These are phyloP conservation scores for Phytophthora cactorum DNA, from an alignment of 352 stramenopile species.

Conservation along the genomic window DNA sequence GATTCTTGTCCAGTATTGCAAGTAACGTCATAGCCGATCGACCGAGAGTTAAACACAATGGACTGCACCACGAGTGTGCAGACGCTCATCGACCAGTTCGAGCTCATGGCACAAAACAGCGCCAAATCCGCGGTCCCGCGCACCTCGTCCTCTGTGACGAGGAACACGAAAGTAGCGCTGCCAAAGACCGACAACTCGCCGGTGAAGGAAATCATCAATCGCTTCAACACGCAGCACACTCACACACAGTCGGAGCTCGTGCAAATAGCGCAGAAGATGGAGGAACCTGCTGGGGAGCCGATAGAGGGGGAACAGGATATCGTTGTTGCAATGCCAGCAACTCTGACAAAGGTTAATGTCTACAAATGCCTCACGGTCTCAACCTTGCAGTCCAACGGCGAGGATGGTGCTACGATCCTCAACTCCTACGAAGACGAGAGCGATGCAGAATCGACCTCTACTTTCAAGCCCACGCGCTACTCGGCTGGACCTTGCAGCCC, in stretches of 20 bases:
- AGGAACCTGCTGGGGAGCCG: conserved; percentile 4
- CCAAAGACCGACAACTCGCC: conserved; percentile 20
- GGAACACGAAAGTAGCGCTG: conserved; percentile 8
- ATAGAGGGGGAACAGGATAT: conserved; percentile 3
- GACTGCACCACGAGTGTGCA: conserved; percentile 28
- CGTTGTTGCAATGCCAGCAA: not conserved
- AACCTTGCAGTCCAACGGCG: conserved; percentile 7
- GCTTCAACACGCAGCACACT: conserved; percentile 12
- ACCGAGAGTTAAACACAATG: conserved; percentile 8
- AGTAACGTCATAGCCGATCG: not conserved
- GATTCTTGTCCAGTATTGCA: conserved; percentile 2
- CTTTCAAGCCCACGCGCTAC: conserved; percentile 20
- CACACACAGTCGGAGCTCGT: conserved; percentile 18
- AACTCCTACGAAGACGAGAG: conserved; percentile 25
- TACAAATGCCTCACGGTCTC: conserved; percentile 27
- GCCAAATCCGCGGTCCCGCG: conserved; percentile 1
- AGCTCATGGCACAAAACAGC: conserved; percentile 35
- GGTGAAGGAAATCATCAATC: conserved; percentile 25
- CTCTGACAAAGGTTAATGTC: conserved; percentile 1
- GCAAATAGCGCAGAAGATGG: not conserved
- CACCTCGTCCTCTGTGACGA: conserved; percentile 4
- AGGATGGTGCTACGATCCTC: conserved; percentile 10
- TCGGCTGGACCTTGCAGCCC: conserved; percentile 25
- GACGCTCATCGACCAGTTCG: conserved; percentile 46
- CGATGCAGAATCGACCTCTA: conserved; percentile 11